Conservation (phyloP, 2,329 filamentous ascomycete species). For the Trichophyton verrucosum region DNA sequence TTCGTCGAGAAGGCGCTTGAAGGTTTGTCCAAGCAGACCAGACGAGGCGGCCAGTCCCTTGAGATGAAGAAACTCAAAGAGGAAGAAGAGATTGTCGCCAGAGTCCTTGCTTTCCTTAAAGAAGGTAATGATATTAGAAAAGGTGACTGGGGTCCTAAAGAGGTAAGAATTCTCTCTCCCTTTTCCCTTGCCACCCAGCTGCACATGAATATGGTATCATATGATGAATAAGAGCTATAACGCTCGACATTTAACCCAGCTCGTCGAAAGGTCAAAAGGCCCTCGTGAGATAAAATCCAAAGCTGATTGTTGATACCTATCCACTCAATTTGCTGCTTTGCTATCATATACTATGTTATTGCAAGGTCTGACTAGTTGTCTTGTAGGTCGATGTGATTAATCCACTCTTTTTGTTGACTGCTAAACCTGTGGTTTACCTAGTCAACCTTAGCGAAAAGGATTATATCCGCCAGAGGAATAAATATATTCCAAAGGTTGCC, state of each 20-base stretch:
- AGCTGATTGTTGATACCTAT: conserved; percentile 44
- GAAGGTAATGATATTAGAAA: conserved; percentile 90
- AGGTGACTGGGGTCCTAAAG: conserved; percentile 78
- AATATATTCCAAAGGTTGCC: conserved; percentile 84
- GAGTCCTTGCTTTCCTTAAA: conserved; percentile 70
- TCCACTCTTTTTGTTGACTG: conserved; percentile 83
- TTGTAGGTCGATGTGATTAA: conserved; percentile 90
- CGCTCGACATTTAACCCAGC: conserved; percentile 94
- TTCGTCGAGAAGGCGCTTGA: conserved; percentile 94
- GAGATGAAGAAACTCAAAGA: conserved; percentile 97
- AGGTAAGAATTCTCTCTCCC: conserved; percentile 49
- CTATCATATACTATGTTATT: conserved; percentile 10
- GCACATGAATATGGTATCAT: conserved; percentile 1
- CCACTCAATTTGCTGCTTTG: conserved; percentile 10
- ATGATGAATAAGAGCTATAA: conserved; percentile 98
- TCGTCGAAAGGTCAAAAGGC: conserved; percentile 87
- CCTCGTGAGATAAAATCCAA: conserved; percentile 72
- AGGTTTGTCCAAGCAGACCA: conserved; percentile 83
- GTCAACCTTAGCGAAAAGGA: conserved; percentile 96
- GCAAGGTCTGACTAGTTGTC: conserved; percentile 4
- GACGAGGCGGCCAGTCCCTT: conserved; percentile 82
- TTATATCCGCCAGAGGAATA: conserved; percentile 98
- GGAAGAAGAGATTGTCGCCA: conserved; percentile 86
- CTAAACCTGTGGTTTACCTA: conserved; percentile 93
- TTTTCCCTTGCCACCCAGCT: conserved; percentile 13